A percentile compares a stretch with the other conserved stretches of the same genome.
phyloP scores from a whole-genome alignment of 2,329 filamentous ascomycete species.

The Cyphellophora europaea region DNA sequence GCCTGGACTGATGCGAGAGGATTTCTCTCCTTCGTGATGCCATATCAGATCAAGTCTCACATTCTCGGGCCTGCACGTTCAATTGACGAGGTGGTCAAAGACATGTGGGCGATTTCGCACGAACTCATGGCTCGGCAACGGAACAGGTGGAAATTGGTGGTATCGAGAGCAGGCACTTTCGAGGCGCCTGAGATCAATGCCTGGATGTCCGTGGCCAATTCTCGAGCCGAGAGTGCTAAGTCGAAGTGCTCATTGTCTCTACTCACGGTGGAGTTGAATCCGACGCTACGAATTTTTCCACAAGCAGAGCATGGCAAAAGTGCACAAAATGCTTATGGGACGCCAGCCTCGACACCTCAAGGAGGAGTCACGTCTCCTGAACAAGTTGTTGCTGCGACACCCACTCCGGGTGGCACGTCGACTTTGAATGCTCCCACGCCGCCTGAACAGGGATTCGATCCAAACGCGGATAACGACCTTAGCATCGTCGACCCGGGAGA shows the following conservation, averaged over 20 bases:
- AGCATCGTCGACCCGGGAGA: constrained; percentile 49
- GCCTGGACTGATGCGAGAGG: constrained; percentile 52
- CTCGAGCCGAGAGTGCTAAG: background rate
- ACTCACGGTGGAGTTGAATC: constrained; percentile 9
- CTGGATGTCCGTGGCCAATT: constrained; percentile 7
- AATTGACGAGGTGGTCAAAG: constrained; percentile 42
- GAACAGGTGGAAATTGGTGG: constrained; percentile 46
- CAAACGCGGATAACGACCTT: constrained; percentile 41
- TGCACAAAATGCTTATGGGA: constrained; percentile 10
- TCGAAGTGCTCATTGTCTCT: constrained; percentile 10
- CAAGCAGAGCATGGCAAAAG: constrained; percentile 2
- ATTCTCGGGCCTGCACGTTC: constrained; percentile 17
- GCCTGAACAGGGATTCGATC: constrained; percentile 12
- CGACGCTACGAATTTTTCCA: constrained; percentile 6
- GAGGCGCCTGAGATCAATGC: constrained; percentile 42
- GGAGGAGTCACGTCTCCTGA: constrained; percentile 26
- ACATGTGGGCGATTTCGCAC: constrained; percentile 49
- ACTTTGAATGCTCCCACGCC: constrained; percentile 18
- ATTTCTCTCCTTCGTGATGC: constrained; percentile 41
- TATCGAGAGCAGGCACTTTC: constrained; percentile 43
- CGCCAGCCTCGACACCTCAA: constrained; percentile 19
- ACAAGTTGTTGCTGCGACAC: constrained; percentile 30
- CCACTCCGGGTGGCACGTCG: constrained; percentile 17
- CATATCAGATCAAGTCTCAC: constrained; percentile 40
- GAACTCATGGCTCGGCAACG: constrained; percentile 44